A percentile compares a stretch with the other conserved stretches of the same genome.
These are phyloP conservation scores for Umbelopsis ramanniana DNA, from an alignment of 192 early-diverging fungal species.

Conservation along the genomic window DNA sequence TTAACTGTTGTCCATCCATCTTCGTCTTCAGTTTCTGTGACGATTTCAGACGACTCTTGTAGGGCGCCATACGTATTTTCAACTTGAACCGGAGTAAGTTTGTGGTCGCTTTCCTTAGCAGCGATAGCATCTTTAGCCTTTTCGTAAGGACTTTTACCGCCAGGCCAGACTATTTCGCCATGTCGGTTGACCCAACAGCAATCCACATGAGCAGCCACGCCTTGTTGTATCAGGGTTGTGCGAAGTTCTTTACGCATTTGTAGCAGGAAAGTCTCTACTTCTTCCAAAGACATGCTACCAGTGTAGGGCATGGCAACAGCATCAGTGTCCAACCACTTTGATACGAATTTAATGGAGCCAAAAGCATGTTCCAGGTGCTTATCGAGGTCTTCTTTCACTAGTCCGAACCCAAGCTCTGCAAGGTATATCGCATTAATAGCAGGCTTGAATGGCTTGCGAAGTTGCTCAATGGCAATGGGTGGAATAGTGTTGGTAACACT, in stretches of 20 bases:
- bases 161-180: slow-evolving; percentile 52
- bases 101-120: not conserved
- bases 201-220: slow-evolving; percentile 45
- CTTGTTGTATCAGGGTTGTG: slow-evolving; percentile 33
- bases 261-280: slow-evolving; percentile 51
- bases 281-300: slow-evolving; percentile 52
- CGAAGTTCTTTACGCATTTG: slow-evolving; percentile 46
- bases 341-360: slow-evolving; percentile 41
- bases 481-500: not conserved
- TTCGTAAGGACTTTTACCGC: slow-evolving; percentile 21
- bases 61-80: slow-evolving; percentile 8
- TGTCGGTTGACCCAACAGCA: slow-evolving; percentile 63
- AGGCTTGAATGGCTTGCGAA: slow-evolving; percentile 45
- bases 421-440: slow-evolving; percentile 66
- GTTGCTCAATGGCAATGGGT: slow-evolving; percentile 33
- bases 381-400: slow-evolving; percentile 53
- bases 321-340: slow-evolving; percentile 61
- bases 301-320: slow-evolving; percentile 48
- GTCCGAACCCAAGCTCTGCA: slow-evolving; percentile 54
- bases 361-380: slow-evolving; percentile 51
- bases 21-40: slow-evolving; percentile 10
- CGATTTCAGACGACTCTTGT: not conserved
- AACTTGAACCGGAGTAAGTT: not conserved
- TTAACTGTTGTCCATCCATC: slow-evolving; percentile 15
- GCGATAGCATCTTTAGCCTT: slow-evolving; percentile 10